A percentile compares a stretch with the other conserved stretches of the same genome.
Conservation (phyloP, 2,329 filamentous ascomycete genomes). For the Drechslerella coelobrocha region DNA sequence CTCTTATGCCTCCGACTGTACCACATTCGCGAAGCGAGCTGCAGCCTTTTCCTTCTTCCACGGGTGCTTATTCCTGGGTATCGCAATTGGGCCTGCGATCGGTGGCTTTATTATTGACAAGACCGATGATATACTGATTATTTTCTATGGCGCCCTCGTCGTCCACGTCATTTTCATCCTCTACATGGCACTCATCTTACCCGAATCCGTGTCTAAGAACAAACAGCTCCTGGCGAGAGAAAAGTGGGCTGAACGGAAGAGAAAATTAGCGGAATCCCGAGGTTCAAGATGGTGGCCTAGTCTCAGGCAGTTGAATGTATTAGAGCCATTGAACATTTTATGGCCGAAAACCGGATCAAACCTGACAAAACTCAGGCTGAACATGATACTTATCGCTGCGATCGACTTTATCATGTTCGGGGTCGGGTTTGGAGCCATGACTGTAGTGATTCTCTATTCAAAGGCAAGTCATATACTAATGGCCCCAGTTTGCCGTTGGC, state of each 20-base stretch:
- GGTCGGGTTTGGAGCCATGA: conserved; percentile 78
- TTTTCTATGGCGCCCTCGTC: conserved; percentile 81
- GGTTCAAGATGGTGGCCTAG: conserved; percentile 56
- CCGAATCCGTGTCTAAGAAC: conserved; percentile 80
- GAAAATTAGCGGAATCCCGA: conserved; percentile 58
- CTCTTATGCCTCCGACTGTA: conserved; percentile 90
- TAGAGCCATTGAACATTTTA: conserved; percentile 79
- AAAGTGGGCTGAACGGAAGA: conserved; percentile 65
- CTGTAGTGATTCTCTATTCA: conserved; percentile 84
- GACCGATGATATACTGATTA: conserved; percentile 75
- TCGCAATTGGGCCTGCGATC: conserved; percentile 83
- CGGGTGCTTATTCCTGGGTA: conserved; percentile 84
- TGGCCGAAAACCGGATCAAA: conserved; percentile 73
- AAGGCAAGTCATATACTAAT: conserved; percentile 60
- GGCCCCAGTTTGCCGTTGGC: neutral
- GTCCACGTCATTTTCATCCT: conserved; percentile 76
- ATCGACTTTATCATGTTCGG: conserved; percentile 85
- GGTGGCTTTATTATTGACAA: conserved; percentile 79
- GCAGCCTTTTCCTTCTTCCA: conserved; percentile 90
- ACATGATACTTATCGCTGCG: conserved; percentile 79
- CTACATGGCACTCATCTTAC: conserved; percentile 74
- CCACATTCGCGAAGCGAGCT: conserved; percentile 76
- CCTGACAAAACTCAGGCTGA: conserved; percentile 70
- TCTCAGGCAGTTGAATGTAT: conserved; percentile 65
- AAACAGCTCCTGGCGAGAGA: conserved; percentile 74